phyloP scores from a whole-genome alignment of 805 yeast species.

The Candida coleopterorum region DNA sequence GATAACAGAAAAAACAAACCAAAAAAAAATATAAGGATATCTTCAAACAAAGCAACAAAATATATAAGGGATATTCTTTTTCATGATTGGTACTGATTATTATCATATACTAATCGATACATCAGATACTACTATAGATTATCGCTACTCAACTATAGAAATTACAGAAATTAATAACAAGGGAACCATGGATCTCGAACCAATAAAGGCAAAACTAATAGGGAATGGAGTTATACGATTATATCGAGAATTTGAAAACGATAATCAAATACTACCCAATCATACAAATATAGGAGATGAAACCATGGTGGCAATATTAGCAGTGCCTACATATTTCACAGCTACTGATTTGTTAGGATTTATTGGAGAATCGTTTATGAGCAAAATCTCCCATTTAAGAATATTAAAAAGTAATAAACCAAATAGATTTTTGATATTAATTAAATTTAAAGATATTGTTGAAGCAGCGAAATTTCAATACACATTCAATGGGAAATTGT shows the following conservation, averaged over 20 bases:
- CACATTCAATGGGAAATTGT: conserved; percentile 64
- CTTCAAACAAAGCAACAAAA: conserved; percentile 5
- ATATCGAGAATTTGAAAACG: conserved; percentile 48
- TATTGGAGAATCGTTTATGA: conserved; percentile 58
- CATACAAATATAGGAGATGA: conserved; percentile 41
- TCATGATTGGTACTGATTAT: conserved; percentile 39
- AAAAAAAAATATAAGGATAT: not conserved
- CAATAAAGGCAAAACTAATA: conserved; percentile 56
- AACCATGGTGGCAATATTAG: conserved; percentile 72
- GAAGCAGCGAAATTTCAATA: conserved; percentile 62
- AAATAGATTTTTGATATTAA: conserved; percentile 68
- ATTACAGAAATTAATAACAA: conserved; percentile 24
- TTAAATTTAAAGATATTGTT: conserved; percentile 60
- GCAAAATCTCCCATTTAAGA: conserved; percentile 64
- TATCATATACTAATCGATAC: conserved; percentile 26
- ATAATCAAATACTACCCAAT: conserved; percentile 4
- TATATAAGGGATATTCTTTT: not conserved
- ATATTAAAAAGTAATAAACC: conserved; percentile 62
- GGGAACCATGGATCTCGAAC: conserved; percentile 25
- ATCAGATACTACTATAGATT: conserved; percentile 18
- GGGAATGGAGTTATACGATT: conserved; percentile 75
- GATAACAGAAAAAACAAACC: too few species aligned
- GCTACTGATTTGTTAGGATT: conserved; percentile 80
- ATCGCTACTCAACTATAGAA: conserved; percentile 26
- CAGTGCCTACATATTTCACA: conserved; percentile 83